These are phyloP conservation scores for Alternaria novae-zelandiae DNA, from an alignment of 2,329 filamentous ascomycete species.

Conservation along the genomic window DNA sequence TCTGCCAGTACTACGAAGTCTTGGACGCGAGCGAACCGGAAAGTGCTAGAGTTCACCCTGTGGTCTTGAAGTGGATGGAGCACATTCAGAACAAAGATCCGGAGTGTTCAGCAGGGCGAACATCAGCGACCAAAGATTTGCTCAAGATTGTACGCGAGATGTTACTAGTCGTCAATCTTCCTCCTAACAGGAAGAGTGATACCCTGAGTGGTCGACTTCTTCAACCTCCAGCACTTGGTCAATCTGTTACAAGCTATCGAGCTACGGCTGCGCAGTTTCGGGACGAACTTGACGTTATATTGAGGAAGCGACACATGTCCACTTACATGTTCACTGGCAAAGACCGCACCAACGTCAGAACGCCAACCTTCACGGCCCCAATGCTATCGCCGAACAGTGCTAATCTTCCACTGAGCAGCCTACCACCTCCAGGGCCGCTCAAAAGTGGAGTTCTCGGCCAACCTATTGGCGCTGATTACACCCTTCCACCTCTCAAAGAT, in stretches of 20 bases:
- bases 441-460: constrained; percentile 2
- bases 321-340: constrained; percentile 10
- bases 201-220: not conserved
- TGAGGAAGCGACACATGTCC: not conserved
- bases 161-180: constrained; percentile 12
- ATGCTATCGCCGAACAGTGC: not conserved
- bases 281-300: constrained; percentile 12
- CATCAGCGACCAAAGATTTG: constrained; percentile 11
- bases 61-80: constrained; percentile 13
- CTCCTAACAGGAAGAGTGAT: constrained; percentile 7
- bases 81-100: constrained; percentile 5
- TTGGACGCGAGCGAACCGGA: not conserved
- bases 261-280: constrained; percentile 18
- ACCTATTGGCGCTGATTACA: constrained; percentile 10
- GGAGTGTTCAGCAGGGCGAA: not conserved
- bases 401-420: not conserved
- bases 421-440: not conserved
- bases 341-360: constrained; percentile 1
- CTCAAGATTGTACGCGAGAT: constrained; percentile 10
- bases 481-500: constrained; percentile 4
- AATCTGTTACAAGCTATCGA: constrained; percentile 9
- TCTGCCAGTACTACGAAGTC: constrained; percentile 8
- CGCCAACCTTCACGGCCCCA: not conserved
- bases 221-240: not conserved
- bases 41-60: not conserved